Evolutionary conservation across 257 asterid species (phyloP), one percentile per base, ranked within the genome.

Genomic region (Ballota nigra): DNA sequence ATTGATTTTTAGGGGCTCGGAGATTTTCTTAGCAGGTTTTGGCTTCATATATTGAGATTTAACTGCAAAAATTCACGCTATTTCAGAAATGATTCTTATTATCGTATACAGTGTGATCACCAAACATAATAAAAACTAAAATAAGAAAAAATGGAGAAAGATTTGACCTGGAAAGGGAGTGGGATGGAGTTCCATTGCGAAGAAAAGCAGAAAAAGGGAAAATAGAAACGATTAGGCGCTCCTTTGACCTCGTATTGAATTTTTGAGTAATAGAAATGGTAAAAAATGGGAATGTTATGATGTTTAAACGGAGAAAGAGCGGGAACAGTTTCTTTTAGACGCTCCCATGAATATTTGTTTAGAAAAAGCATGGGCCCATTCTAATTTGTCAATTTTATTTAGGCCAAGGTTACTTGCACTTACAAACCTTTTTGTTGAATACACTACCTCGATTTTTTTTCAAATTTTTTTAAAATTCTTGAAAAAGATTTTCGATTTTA

Each of bases 111-210:
- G 29, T n/a, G 29, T 13, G 53, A 72, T 31, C 38, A 68, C 63
- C 62, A 11, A 40, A 31, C 41, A 49, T 20, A 23, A 53, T 15
- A 5, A 1, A 41, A 47, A 33, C 8, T n/a, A 52, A 11, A 2
- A 34, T 28, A 65, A 1, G 13, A 3, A 47, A 29, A 60, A 31
- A 15, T n/a, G n/a, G 2, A 13, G 24, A 15, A 1, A 34, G 33
- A 45, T 4, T 18, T 22, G 45, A 79, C 95, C 89, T 75, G 89
- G 89, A 80, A 77, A 83, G 5, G 89, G 89, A n/a, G 88, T 87
- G 41, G 90, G 85, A 59, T 83, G 82, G 68, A 56, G 72, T 75
- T 90, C 95, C 92, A 88, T 87, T 34, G 80, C 23, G 16, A 31
- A 56, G 56, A 28, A 73, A 28, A 53, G 28, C 55, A 63, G 53